A percentile compares a stretch with the other conserved stretches of the same genome.
These are phyloP conservation scores for Adiantum capillusveneris DNA, from an alignment of 75 land plant species.

Conservation along the genomic window DNA sequence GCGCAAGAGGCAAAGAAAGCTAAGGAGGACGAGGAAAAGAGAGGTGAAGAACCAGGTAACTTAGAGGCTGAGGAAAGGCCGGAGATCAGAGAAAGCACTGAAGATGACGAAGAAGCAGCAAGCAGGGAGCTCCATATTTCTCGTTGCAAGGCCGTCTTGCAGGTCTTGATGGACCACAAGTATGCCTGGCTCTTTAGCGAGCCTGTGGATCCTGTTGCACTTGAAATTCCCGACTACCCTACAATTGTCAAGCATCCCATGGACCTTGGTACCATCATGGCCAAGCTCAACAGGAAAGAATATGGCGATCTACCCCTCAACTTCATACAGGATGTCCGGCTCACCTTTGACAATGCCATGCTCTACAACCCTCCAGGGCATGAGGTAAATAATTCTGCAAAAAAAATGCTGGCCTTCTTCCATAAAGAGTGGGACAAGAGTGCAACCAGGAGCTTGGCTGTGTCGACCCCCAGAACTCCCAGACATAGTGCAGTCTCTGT, in stretches of 20 bases:
- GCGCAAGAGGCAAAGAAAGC: too few species aligned
- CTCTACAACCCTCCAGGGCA: slow-evolving; percentile 83
- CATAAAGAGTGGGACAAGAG: too few species aligned
- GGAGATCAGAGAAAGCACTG: too few species aligned
- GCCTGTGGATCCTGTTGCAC: slow-evolving; percentile 77
- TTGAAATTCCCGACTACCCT: slow-evolving; percentile 78
- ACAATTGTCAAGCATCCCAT: slow-evolving; percentile 78
- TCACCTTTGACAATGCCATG: slow-evolving; percentile 82
- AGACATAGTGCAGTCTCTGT: too few species aligned
- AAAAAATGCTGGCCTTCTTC: too few species aligned
- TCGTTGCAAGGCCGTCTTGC: slow-evolving; percentile 49
- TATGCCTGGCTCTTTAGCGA: slow-evolving; percentile 60
- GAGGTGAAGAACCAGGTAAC: too few species aligned
- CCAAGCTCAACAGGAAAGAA: slow-evolving; percentile 27
- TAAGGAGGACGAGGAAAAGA: too few species aligned
- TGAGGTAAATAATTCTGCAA: slow-evolving; percentile 39
- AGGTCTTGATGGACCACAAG: slow-evolving; percentile 57
- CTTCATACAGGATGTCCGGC: slow-evolving; percentile 74
- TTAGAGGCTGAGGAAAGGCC: too few species aligned
- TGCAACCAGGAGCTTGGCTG: too few species aligned
- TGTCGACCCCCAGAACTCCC: too few species aligned
- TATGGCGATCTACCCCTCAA: slow-evolving; percentile 38
- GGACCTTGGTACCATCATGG: slow-evolving; percentile 89
- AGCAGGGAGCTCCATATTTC: too few species aligned
- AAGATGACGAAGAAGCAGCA: too few species aligned